Base-by-base conservation (phyloP, 2,329 filamentous ascomycete genomes). In the Pseudofabraea citricarpa region DNA sequence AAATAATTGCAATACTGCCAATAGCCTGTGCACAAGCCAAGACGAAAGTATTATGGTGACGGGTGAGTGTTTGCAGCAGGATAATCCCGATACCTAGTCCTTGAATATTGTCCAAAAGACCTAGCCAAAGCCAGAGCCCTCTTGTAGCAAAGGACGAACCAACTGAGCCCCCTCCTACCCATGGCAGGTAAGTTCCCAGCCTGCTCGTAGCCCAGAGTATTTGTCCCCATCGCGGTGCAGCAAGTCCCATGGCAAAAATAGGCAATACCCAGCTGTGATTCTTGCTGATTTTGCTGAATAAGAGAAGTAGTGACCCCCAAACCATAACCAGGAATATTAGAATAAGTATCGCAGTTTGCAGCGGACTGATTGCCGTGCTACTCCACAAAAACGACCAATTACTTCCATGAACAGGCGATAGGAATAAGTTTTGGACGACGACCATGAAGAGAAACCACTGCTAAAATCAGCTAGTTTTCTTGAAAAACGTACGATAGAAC, bases 61-160 rank as follows among this genome's bases (percentile, higher is more conserved):
- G 66, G 1, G 79, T 83, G 50, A 81, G 62, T 2, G 79, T 83
- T 56, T 81, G 77, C 31, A 84, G 63, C 6, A 84, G 65, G 41
- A 83, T 78, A 78, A 83, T 84, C 45, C 80, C 80, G 44, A 83
- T 73, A 1, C 80, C 80, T 2, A 83, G 73, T 24, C 79, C 78
- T 59, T 85, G 80, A 7, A 83, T 63, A 12, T 75, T 70, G 53
- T 84, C 80, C 18, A 84, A 65, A 4, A 83, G 70, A 26, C 80
- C 80, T 1, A 85, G 72, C 79, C 79, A 84, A 9, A 84, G 67
- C 80, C 80, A 84, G 7, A 83, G 61, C 46, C 68, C 64, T 32
- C 79, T 69, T 4, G 75, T 75, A 9, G 77, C 60, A 2, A 83
- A 58, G 1, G 80, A 75, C 3, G 74, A 72, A 8, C 71, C 66